Base-by-base conservation (phyloP, 2,329 filamentous ascomycete species). In the Fusarium mexicanum region DNA sequence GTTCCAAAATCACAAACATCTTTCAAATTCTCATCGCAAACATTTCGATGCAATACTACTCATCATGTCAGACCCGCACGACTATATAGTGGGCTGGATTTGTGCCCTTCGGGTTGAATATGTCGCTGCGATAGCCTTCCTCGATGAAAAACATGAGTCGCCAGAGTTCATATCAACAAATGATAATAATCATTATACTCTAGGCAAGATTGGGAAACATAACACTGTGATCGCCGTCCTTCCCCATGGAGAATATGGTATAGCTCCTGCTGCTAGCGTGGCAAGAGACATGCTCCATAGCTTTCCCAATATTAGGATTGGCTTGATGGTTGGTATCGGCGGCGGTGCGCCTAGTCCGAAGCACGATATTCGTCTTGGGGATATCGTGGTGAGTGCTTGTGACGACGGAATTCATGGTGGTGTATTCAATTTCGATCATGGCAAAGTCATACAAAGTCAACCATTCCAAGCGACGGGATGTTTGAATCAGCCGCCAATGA, bases 1-100 rank as follows among this genome's bases (percentile, higher is more conserved):
- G 41, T 43, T 43, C 12, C 9, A 43, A 43, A 43, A 43, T 24
- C n/a, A 43, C n/a, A 43, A 10, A 43, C 2, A 24, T 43, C 1
- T 0, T 43, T 43, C n/a, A 5, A 17, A 17, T 24, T 43, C 9
- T 43, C 10, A 17, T 16, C n/a, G 22, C 14, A n/a, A 43, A 43
- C 14, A 24, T 17, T 1, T 2, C 16, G 8, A 17, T 9, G 9
- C n/a, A 24, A 43, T 12, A 43, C 8, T 6, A 7, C 14, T 8
- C 1, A n/a, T 24, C 41, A 62, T 62, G 47, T 54, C 60, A 1
- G 24, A 54, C 13, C 60, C 60, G 4, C 26, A 55, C 1, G 29
- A 64, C 17, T 86, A 86, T 58, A 84, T 78, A 1, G 80, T 86
- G 14, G 85, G 83, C 18, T 86, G 84, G 84, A 84, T 87, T 11